These are phyloP conservation scores for Rhododendron vialii DNA, from an alignment of 148 eudicot species.

Conservation along the genomic window DNA sequence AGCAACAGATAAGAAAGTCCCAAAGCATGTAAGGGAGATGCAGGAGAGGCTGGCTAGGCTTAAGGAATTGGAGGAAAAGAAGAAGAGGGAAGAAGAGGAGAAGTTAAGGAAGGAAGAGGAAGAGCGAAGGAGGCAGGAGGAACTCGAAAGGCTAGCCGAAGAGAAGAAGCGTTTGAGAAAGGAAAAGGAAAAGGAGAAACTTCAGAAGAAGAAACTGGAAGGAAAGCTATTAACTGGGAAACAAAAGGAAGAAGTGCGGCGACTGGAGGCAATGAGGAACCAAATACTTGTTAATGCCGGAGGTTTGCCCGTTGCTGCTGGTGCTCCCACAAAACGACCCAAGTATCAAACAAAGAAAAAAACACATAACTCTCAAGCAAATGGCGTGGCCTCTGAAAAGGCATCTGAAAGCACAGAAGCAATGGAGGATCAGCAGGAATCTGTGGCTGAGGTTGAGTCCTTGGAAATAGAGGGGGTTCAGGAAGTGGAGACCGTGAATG, in stretches of 20 bases:
- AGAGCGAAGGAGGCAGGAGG: slow-evolving; percentile 65
- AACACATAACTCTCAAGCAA: slow-evolving; percentile 42
- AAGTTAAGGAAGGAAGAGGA: slow-evolving; percentile 80
- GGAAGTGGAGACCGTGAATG: slow-evolving; percentile 18
- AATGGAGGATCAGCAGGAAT: slow-evolving; percentile 38
- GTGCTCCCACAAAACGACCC: slow-evolving; percentile 59
- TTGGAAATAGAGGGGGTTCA: slow-evolving; percentile 46
- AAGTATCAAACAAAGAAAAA: slow-evolving; percentile 69
- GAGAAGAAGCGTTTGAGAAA: slow-evolving; percentile 71
- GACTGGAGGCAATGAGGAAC: slow-evolving; percentile 72
- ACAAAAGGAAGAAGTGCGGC: slow-evolving; percentile 86
- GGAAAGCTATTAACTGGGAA: slow-evolving; percentile 74
- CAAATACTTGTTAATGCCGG: slow-evolving; percentile 58
- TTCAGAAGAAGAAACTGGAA: slow-evolving; percentile 60
- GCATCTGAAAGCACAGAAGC: slow-evolving; percentile 28
- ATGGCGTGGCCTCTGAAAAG: slow-evolving; percentile 32
- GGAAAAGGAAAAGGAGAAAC: slow-evolving; percentile 85
- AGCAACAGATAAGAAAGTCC: slow-evolving; percentile 62
- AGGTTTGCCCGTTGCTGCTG: slow-evolving; percentile 29
- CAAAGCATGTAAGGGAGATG: slow-evolving; percentile 85
- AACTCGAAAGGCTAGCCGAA: slow-evolving; percentile 65
- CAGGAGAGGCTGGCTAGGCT: slow-evolving; percentile 78
- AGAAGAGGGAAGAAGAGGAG: slow-evolving; percentile 83
- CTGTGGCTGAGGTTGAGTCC: slow-evolving; percentile 33
- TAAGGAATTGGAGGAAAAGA: slow-evolving; percentile 70